A percentile compares a stretch with the other conserved stretches of the same genome.
Evolutionary conservation across 306 rosid genomes (phyloP).

Genomic region (Vigna mungo): DNA sequence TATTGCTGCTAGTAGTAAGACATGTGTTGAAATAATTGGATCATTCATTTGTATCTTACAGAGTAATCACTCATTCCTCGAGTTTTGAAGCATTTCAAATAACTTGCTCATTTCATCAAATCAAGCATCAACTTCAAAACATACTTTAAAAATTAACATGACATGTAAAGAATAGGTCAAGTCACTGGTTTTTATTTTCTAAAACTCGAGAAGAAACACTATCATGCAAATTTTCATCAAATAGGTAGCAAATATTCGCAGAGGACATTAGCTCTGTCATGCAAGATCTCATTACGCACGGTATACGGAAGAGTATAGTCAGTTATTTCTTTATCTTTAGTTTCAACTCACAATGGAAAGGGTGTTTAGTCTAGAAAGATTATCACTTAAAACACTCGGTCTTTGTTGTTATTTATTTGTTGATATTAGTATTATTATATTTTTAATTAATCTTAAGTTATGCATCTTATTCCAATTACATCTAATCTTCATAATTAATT

Average conservation of each 20-base stretch:
- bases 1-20: neutral
- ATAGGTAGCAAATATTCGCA: neutral
- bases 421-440: no score
- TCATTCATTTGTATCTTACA: neutral
- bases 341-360: no score
- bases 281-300: no score
- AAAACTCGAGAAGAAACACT: neutral
- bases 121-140: neutral
- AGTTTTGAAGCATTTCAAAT: neutral
- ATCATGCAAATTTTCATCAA: no score
- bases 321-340: no score
- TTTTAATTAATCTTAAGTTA: no score
- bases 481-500: no score
- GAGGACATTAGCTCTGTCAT: neutral
- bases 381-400: no score
- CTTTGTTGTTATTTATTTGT: no score
- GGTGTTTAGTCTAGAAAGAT: no score
- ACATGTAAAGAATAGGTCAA: neutral
- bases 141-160: neutral
- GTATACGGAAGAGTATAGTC: no score
- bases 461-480: no score
- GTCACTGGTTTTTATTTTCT: neutral
- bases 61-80: neutral
- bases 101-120: neutral
- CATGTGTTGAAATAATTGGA: neutral